A percentile compares a stretch with the other conserved stretches of the same genome.
These are phyloP conservation scores for Solanum hybrid DNA, from an alignment of 305 asterid genomes.

Conservation along the genomic window DNA sequence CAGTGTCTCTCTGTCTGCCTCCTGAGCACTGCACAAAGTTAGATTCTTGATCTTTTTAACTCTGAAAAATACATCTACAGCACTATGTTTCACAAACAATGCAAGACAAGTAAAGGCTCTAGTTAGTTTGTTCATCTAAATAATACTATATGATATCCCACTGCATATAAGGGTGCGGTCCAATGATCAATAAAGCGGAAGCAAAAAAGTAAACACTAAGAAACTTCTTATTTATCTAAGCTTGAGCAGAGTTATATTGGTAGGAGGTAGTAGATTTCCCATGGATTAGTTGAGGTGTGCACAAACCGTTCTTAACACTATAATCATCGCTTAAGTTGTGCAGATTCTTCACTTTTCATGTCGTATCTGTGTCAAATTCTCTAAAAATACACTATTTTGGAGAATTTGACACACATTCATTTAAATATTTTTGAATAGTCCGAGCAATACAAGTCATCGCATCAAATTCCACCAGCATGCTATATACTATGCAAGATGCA, in stretches of 20 bases:
- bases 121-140: background rate
- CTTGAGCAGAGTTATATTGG: background rate
- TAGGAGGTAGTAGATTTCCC: background rate
- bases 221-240: background rate
- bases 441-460: background rate
- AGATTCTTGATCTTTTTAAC: background rate
- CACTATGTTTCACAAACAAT: background rate
- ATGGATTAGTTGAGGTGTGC: background rate
- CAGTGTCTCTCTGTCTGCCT: background rate
- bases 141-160: background rate
- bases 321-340: background rate
- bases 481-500: background rate
- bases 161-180: background rate
- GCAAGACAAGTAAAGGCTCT: background rate
- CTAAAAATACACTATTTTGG: background rate
- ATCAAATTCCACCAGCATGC: background rate
- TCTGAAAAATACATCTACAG: background rate
- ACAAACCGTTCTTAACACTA: background rate
- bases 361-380: fast-evolving
- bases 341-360: background rate
- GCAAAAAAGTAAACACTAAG: background rate
- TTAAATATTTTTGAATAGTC: background rate
- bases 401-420: background rate
- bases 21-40: background rate
- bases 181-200: background rate